phyloP scores from a whole-genome alignment of 352 stramenopile species.

The Phytophthora fragariaefolia region DNA sequence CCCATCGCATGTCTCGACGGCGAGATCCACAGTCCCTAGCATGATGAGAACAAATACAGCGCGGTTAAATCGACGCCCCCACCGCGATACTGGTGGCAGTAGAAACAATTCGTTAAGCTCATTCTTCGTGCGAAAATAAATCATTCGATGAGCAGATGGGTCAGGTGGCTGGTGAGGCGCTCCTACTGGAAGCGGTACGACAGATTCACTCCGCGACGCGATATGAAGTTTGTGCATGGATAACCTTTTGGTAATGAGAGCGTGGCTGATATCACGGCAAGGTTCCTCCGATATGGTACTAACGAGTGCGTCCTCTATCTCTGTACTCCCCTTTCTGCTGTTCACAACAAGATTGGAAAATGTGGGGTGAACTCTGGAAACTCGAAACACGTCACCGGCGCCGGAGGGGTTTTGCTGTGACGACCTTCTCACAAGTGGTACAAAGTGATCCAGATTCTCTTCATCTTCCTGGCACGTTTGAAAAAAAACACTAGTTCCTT shows the following conservation, averaged over 20 bases:
- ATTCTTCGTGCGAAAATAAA: conserved; percentile 51
- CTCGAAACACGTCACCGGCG: neutral
- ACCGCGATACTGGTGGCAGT: conserved; percentile 42
- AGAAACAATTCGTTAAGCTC: conserved; percentile 52
- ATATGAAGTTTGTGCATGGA: conserved; percentile 31
- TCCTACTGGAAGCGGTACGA: neutral
- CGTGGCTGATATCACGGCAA: conserved; percentile 1
- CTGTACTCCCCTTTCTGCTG: neutral
- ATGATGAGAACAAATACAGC: conserved; percentile 65
- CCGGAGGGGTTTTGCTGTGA: conserved; percentile 16
- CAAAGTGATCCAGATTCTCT: neutral
- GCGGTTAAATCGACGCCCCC: conserved; percentile 44
- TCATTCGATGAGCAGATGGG: conserved; percentile 41
- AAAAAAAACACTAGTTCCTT: too few relatives aligned
- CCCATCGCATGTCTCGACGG: conserved; percentile 70
- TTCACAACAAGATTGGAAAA: conserved; percentile 6
- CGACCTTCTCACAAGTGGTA: conserved; percentile 19
- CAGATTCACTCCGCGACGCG: conserved; percentile 11
- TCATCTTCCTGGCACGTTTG: too few relatives aligned
- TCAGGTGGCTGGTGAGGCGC: conserved; percentile 22
- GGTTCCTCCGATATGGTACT: conserved; percentile 15
- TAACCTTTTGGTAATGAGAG: conserved; percentile 25
- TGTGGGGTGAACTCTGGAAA: conserved; percentile 27
- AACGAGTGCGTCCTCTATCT: neutral
- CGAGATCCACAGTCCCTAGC: conserved; percentile 52